Evolutionary conservation across 805 yeast genomes (phyloP), one percentile per base, ranked within the genome.

Genomic region (Yarrowia sp.): DNA sequence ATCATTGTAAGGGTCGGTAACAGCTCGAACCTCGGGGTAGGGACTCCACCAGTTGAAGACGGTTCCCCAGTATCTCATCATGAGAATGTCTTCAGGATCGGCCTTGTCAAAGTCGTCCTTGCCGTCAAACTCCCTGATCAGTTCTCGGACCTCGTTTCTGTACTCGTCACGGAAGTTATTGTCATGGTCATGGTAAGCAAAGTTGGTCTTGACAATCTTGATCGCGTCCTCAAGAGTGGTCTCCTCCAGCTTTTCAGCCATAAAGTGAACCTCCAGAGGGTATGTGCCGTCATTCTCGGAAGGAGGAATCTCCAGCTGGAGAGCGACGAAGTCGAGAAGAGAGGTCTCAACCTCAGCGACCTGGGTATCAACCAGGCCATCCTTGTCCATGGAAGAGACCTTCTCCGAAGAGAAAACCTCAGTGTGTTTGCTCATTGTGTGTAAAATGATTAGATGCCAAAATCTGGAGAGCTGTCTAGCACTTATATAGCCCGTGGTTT

Each of bases 11-110:
- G 73, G 73, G 42, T 72, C 73, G 14, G 84, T 81, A 41, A 86
- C 84, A 12, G 88, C 83, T 59, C 88, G 75, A 22, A 86, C 85
- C 73, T 86, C 88, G 3, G 88, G 87, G 70, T 85, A 85, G 5
- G 87, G 87, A 2, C 42, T 35, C 65, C 65, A 59, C 65, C 65
- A 59, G 52, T 59, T 38, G 87, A 84, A 72, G 52, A 59, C 35
- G 19, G 65, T 59, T n/a, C 42, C 65, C 65, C 65, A 59, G 65
- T 40, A 59, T 43, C 65, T 2, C 52, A 45, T 40, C 65, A 59
- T 59, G 50, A 53, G 59, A 12, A 53, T 8, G 7, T 53, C 59
- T 15, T 53, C 59, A 9, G 59, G 59, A 11, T 53, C 59, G 8
- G 11, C 16, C 59, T 53, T 53, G 9, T 53, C 59, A 10, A 10